A percentile compares a stretch with the other conserved stretches of the same genome.
phyloP scores from a whole-genome alignment of 495 filamentous ascomycete genomes.

The Aspergillus coremiiformis region DNA sequence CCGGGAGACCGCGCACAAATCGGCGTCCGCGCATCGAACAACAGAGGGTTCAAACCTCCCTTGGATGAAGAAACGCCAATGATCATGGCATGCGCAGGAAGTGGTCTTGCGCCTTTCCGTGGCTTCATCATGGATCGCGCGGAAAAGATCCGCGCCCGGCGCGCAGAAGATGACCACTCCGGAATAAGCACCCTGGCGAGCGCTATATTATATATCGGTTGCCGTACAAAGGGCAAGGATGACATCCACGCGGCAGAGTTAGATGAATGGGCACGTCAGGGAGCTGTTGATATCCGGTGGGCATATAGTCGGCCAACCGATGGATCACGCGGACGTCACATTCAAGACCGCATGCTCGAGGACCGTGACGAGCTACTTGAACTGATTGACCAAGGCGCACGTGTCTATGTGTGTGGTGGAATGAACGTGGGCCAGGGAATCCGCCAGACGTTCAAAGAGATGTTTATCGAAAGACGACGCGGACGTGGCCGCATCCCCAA shows the following conservation, averaged over 20 bases:
- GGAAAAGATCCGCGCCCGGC: constrained; percentile 43
- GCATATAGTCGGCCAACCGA: constrained; percentile 43
- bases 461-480: constrained; percentile 39
- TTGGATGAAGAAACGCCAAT: constrained; percentile 53
- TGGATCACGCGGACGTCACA: constrained; percentile 40
- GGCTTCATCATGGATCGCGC: constrained; percentile 65
- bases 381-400: constrained; percentile 52
- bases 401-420: constrained; percentile 62
- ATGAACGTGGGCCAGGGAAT: constrained; percentile 54
- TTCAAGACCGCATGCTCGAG: constrained; percentile 54
- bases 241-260: constrained; percentile 56
- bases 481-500: constrained; percentile 31
- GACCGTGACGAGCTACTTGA: constrained; percentile 44
- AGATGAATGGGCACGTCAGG: constrained; percentile 46
- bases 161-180: constrained; percentile 13
- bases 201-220: constrained; percentile 59
- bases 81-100: constrained; percentile 54
- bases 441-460: constrained; percentile 42
- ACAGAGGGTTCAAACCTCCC: constrained; percentile 62
- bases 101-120: constrained; percentile 60
- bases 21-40: constrained; percentile 47
- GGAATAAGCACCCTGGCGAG: constrained; percentile 38
- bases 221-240: constrained; percentile 49
- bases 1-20: constrained; percentile 56
- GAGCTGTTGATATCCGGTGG: constrained; percentile 51